Base-by-base conservation (phyloP, 2,329 filamentous ascomycete species). In the Sporothrix sp. region DNA sequence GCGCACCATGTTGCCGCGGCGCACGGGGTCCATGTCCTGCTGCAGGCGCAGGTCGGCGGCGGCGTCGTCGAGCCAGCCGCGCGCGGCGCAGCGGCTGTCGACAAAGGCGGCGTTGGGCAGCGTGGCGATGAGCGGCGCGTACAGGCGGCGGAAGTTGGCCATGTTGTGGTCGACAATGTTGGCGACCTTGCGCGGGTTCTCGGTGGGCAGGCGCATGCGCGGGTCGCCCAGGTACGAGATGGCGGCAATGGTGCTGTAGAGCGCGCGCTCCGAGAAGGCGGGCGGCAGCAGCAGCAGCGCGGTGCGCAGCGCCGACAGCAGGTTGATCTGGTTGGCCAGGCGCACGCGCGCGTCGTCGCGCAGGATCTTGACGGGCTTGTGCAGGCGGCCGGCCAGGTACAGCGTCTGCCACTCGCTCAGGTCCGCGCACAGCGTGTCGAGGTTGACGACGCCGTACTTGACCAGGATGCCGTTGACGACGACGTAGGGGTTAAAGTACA, bases 301-400 rank as follows among this genome's bases (percentile, higher is more conserved):
- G 3, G 90, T 91, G 52, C 93, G 86, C 5, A 97, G 74, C 3
- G 94, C 94, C 8, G 91, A 91, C 38, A 97, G 78, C 16, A 98
- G 77, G 65, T 98, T 98, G 66, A 94, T 84, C 67, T 98, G 93
- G 66, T 98, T 97, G 4, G 91, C 88, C 28, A 97, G 79, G 28
- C 93, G 87, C 36, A 98, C 89, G 45, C 83, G 83, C 1, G 93
- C 87, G 61, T 98, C 87, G 64, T 98, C 93, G 46, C 90, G 84
- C 16, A 98, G 77, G 58, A 98, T 97, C 71, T 98, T 97, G 67
- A 95, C 93, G 1, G 93, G 93, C 65, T 98, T 98, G 57, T 98
- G 93, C 48, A 98, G 75, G 30, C 93, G 85, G 4, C 93, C 93
- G 6, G 94, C 93, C n/a, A 98, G 78, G 66, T 98, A 98, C 23